Base-by-base conservation (phyloP, 805 yeast species). In the Ogataea siamensis region DNA sequence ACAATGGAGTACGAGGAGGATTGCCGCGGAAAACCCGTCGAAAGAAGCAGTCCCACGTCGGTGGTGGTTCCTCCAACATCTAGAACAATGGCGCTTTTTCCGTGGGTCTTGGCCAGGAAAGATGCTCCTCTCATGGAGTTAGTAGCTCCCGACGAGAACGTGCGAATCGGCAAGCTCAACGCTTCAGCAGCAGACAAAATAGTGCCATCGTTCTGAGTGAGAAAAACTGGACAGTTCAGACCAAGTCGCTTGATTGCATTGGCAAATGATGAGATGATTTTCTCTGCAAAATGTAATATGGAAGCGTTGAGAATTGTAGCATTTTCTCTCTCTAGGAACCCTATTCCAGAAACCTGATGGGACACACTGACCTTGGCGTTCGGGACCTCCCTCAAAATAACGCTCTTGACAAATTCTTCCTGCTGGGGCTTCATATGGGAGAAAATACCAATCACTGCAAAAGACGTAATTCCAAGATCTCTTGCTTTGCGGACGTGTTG, bases 31-130 rank as follows among this genome's bases (percentile, higher is more conserved):
- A 70, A 71, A 1, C 76, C 76, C 13, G 66, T 49, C 5, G 72
- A 65, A 7, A 71, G 50, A 21, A 71, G 45, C 32, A 69, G 43
- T 7, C 77, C 76, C n/a, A 70, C 71, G 49, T 71, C 76, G 6
- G 74, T 56, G 4, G 77, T 71, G 9, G 77, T 71, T 9, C 76
- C 77, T 12, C 77, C 77, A 25, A 71, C 65, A 49, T 71, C 77
- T 23, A 64, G 64, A n/a, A 71, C 73, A 32, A 68, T 46, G 11
- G 62, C 56, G 25, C 51, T 45, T 6, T 74, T 71, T 2, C 57
- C 50, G 1, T 50, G 54, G 17, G 51, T 33, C 34, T 60, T 32
- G 40, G 70, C 65, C 10, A 71, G 50, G 44, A 68, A 67, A 0
- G 74, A 62, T 2, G 76, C 76, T 28, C 73, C 73, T 45, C 71